These are phyloP conservation scores for Pichia phayaonensis DNA, from an alignment of 805 yeast species.

Conservation along the genomic window DNA sequence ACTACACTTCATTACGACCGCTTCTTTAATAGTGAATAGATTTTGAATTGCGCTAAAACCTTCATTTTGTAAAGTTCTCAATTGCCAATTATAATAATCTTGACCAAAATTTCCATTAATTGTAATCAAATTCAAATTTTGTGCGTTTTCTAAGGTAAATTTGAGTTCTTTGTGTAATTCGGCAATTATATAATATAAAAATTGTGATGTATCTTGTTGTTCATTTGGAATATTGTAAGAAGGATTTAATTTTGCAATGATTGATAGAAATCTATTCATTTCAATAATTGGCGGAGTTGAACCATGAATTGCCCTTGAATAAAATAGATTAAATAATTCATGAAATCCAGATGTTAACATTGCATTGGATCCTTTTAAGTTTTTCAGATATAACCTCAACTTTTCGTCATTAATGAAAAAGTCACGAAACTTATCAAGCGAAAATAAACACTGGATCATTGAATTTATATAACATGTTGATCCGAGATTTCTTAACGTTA, in stretches of 20 bases:
- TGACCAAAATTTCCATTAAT: constrained; percentile 31
- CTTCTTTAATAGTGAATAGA: constrained; percentile 67
- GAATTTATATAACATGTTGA: constrained; percentile 73
- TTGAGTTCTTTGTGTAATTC: constrained; percentile 59
- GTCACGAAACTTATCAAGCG: constrained; percentile 39
- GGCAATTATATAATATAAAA: constrained; percentile 57
- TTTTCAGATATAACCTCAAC: constrained; percentile 13
- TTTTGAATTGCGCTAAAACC: constrained; percentile 63
- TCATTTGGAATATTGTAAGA: constrained; percentile 63
- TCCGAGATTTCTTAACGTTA: constrained; percentile 54
- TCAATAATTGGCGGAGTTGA: constrained; percentile 53
- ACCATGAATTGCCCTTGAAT: constrained; percentile 25
- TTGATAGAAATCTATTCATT: constrained; percentile 47
- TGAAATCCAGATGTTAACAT: constrained; percentile 42
- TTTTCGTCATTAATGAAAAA: constrained; percentile 36
- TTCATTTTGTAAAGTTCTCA: constrained; percentile 40
- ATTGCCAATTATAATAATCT: constrained; percentile 53
- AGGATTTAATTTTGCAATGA: constrained; percentile 50
- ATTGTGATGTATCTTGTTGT: constrained; percentile 80
- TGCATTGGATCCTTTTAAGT: constrained; percentile 1
- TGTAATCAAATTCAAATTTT: not conserved
- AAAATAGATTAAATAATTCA: constrained; percentile 50
- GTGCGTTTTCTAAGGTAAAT: constrained; percentile 6
- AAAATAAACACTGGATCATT: constrained; percentile 64
- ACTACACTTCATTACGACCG: constrained; percentile 54